phyloP scores from a whole-genome alignment of 805 yeast species.

The Candida manassasensis region DNA sequence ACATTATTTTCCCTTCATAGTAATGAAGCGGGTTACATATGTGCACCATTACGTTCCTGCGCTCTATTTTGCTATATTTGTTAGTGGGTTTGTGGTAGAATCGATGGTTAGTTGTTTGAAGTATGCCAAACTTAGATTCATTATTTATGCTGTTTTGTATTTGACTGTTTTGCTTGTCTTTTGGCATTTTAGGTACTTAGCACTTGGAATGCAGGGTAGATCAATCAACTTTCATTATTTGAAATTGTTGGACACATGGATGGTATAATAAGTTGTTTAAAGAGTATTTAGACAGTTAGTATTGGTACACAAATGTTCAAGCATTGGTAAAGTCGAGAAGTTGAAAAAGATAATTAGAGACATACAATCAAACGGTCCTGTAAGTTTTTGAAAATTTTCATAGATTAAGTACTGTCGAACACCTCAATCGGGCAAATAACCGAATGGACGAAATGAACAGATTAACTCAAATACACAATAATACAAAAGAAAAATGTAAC shows the following conservation, averaged over 20 bases:
- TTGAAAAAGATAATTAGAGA: no score
- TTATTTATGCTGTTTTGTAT: constrained; percentile 45
- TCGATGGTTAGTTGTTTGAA: constrained; percentile 12
- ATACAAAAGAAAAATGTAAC: no score
- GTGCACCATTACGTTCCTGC: constrained; percentile 44
- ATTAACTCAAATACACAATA: no score
- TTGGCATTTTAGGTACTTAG: constrained; percentile 57
- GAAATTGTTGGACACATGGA: constrained; percentile 26
- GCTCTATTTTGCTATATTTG: constrained; percentile 62
- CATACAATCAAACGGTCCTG: no score
- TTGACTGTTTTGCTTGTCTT: constrained; percentile 52
- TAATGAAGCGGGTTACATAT: constrained; percentile 42
- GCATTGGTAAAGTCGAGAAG: no score
- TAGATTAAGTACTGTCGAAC: no score
- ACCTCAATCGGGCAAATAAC: no score
- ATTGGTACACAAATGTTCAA: no score
- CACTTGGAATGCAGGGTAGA: constrained; percentile 69
- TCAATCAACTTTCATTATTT: constrained; percentile 25
- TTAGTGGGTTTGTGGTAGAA: constrained; percentile 59
- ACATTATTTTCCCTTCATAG: constrained; percentile 37
- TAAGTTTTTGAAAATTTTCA: no score
- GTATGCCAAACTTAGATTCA: constrained; percentile 11
- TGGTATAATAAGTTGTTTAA: not conserved
- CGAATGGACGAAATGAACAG: no score
- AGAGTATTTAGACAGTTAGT: no score